These are phyloP conservation scores for Xenosphaeropsis pyriputrescens DNA, from an alignment of 2,329 filamentous ascomycete genomes.

Conservation along the genomic window DNA sequence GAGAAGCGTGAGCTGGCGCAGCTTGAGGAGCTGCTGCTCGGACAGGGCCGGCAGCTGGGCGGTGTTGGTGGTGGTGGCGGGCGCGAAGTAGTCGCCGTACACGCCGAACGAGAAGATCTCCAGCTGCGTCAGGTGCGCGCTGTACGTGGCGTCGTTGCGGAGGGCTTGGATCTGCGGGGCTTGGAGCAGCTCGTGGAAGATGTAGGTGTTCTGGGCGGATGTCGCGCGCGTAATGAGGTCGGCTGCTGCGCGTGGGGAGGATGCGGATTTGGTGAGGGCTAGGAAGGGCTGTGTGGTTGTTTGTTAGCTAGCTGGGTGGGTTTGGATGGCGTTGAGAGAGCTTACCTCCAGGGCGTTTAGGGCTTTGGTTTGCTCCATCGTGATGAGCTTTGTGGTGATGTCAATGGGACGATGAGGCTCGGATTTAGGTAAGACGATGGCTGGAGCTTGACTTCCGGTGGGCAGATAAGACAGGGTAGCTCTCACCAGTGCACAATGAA, in stretches of 20 bases:
- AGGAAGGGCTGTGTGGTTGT: conserved; percentile 67
- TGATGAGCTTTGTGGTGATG: conserved; percentile 1
- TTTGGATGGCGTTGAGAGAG: conserved; percentile 1
- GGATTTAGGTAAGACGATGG: not conserved
- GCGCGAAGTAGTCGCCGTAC: conserved; percentile 51
- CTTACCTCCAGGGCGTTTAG: conserved; percentile 47
- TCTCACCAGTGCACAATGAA: too few relatives aligned
- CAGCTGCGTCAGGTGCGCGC: conserved; percentile 53
- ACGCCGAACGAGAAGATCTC: conserved; percentile 89
- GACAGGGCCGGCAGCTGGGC: conserved; percentile 53
- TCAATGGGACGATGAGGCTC: not conserved
- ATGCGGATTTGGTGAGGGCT: conserved; percentile 73
- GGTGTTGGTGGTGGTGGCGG: conserved; percentile 12
- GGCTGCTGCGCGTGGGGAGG: conserved; percentile 67
- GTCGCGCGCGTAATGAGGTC: conserved; percentile 82
- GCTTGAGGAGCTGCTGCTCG: conserved; percentile 63
- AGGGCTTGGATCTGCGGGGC: conserved; percentile 68
- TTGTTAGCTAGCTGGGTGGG: conserved; percentile 10
- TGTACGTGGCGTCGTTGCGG: conserved; percentile 44
- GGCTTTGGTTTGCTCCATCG: conserved; percentile 62
- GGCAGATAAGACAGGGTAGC: too few relatives aligned
- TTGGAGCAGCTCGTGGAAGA: conserved; percentile 88
- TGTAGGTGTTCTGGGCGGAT: conserved; percentile 74
- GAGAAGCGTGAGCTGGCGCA: conserved; percentile 80
- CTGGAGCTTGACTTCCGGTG: not conserved